Evolutionary conservation across 352 stramenopile genomes (phyloP).

Genomic region (Phytopythium helicoides): DNA sequence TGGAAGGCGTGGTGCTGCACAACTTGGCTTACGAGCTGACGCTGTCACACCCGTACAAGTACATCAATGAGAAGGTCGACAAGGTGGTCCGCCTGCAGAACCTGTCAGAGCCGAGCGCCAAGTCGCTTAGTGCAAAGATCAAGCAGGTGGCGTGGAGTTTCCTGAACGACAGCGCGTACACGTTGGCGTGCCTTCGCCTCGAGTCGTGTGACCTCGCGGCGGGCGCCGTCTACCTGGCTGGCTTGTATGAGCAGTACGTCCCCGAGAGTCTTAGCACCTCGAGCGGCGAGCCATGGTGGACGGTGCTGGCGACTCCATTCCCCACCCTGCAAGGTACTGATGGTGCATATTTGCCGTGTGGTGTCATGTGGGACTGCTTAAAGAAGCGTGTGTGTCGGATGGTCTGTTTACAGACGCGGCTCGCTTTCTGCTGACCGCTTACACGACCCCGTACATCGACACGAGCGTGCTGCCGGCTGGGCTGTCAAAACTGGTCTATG

Average conservation of each 20-base stretch:
- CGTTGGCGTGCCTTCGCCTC: conserved; percentile 73
- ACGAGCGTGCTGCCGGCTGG: conserved; percentile 67
- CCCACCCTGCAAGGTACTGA: conserved; percentile 82
- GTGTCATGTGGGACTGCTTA: conserved; percentile 58
- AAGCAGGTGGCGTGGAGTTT: conserved; percentile 89
- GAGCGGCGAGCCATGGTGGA: conserved; percentile 68
- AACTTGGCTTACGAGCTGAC: conserved; percentile 82
- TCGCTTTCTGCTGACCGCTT: conserved; percentile 72
- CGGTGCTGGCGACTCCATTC: conserved; percentile 57
- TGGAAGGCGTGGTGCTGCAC: conserved; percentile 84
- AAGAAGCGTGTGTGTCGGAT: conserved; percentile 50
- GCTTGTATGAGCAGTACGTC: conserved; percentile 82
- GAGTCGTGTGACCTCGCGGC: conserved; percentile 69
- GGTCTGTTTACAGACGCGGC: conserved; percentile 72
- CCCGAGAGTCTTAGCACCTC: conserved; percentile 51
- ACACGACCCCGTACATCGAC: conserved; percentile 76
- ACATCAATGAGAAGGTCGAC: conserved; percentile 87
- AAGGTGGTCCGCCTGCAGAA: conserved; percentile 67
- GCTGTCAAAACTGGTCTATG: conserved; percentile 74
- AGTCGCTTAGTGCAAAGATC: conserved; percentile 71
- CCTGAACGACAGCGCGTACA: conserved; percentile 88
- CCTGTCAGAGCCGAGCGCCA: conserved; percentile 46
- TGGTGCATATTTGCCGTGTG: conserved; percentile 20
- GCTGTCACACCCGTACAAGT: conserved; percentile 83
- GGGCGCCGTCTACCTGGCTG: conserved; percentile 80